A percentile compares a stretch with the other conserved stretches of the same genome.
These are phyloP conservation scores for Brassica incana DNA, from an alignment of 345 rosid species.

Conservation along the genomic window DNA sequence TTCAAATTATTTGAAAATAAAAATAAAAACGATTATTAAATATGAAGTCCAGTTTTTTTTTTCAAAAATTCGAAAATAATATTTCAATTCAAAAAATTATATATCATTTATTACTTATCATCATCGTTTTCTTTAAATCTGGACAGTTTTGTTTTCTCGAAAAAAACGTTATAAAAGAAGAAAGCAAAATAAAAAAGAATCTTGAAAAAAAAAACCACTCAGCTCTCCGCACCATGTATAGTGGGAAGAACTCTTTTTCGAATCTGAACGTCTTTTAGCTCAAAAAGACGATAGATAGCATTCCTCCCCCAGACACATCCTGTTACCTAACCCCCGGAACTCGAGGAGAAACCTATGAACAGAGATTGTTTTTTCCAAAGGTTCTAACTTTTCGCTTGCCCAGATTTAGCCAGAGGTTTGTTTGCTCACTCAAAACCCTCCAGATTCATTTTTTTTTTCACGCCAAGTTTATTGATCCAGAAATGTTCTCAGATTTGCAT, in stretches of 20 bases:
- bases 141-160: conserved; percentile 14
- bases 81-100: neutral
- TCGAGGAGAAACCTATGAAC: neutral
- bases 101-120: conserved; percentile 16
- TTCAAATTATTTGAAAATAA: neutral
- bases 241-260: conserved; percentile 42
- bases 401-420: conserved; percentile 38
- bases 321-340: conserved; percentile 1
- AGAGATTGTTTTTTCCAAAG: conserved; percentile 19
- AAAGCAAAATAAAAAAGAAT: conserved; percentile 21
- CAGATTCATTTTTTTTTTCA: neutral
- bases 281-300: neutral
- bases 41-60: neutral
- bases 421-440: conserved; percentile 35
- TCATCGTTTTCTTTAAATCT: conserved; percentile 28
- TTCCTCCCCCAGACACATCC: conserved; percentile 1
- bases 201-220: conserved; percentile 27
- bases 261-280: conserved; percentile 29
- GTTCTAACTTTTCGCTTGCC: neutral
- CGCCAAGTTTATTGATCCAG: neutral
- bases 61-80: neutral
- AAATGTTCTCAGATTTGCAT: conserved; percentile 30
- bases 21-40: neutral
- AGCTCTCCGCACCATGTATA: conserved; percentile 41
- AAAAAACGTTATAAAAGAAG: conserved; percentile 18